These are phyloP conservation scores for Diaporthe destruens DNA, from an alignment of 2,329 filamentous ascomycete species.

Conservation along the genomic window DNA sequence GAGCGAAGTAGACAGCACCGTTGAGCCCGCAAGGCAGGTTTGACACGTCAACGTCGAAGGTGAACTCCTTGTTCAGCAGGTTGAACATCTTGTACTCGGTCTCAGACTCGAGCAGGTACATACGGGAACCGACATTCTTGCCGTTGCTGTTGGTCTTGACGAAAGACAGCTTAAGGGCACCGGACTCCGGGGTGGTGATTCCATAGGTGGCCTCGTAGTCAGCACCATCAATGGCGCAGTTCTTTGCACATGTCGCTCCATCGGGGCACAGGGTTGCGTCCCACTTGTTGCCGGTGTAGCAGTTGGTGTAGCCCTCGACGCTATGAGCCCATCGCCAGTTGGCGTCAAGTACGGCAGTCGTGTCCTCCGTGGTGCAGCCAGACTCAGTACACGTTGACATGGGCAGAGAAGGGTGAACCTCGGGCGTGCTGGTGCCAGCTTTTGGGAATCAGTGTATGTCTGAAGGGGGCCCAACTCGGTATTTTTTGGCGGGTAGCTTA, in stretches of 20 bases:
- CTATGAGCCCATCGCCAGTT: constrained; percentile 72
- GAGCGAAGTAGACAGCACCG: constrained; percentile 67
- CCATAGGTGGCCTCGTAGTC: constrained; percentile 66
- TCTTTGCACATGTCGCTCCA: constrained; percentile 62
- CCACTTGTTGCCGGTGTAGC: constrained; percentile 63
- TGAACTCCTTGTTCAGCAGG: constrained; percentile 72
- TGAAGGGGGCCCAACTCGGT: no score
- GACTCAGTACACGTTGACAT: constrained; percentile 60
- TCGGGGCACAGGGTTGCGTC: constrained; percentile 62
- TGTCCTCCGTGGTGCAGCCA: constrained; percentile 59
- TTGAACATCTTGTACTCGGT: constrained; percentile 62
- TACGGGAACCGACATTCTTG: constrained; percentile 52
- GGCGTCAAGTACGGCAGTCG: constrained; percentile 54
- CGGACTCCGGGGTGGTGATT: constrained; percentile 60
- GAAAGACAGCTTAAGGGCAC: constrained; percentile 62
- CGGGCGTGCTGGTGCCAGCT: constrained; percentile 55
- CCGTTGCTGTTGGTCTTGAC: constrained; percentile 55
- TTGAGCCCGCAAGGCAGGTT: constrained; percentile 74
- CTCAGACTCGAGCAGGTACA: constrained; percentile 50
- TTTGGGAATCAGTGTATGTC: constrained; percentile 41
- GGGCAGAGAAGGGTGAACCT: constrained; percentile 61
- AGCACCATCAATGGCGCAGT: constrained; percentile 68
- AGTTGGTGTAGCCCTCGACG: constrained; percentile 60
- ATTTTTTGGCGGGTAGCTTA: neutral
- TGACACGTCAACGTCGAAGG: constrained; percentile 75